Evolutionary conservation across 495 filamentous ascomycete genomes (phyloP), one percentile per base, ranked within the genome.

Genomic region (Aspergillus olivimuriae): DNA sequence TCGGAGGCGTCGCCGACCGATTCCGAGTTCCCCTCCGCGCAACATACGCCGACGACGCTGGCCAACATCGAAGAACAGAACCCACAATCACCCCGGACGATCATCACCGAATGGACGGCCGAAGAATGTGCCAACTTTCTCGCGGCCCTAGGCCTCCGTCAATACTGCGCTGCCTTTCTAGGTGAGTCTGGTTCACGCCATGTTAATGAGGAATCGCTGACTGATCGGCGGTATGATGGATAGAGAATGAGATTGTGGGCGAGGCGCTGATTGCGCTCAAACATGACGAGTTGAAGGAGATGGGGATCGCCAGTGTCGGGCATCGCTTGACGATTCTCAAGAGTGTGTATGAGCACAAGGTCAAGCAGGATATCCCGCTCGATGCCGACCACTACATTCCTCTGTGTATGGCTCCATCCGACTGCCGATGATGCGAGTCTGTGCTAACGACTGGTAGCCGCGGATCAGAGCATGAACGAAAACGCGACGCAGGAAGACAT

Each of bases 241-340:
- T 55, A 95, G 92, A 95, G 50, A 94, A 98, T 56, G 88, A 85
- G 42, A 90, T 98, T 55, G 83, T 90, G 31, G 92, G 92, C 37
- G 89, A 96, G 59, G 91, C 87, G 32, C 71, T 98, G 39, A 76
- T 97, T 48, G 87, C 86, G 23, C 68, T 98, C 41, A 82, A 84
- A 48, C 92, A 97, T 62, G 87, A 92, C 34, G 91, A 96, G 55
- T 68, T 98, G 58, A 94, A 89, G 63, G 84, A 94, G 57, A 91
- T 98, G 81, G 89, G 88, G 30, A 83, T 98, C 51, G 70, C 73
- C 40, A 95, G 91, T 61, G 86, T 95, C 28, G 92, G 92, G 3
- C 92, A 98, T 65, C 83, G 92, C 20, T 73, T 98, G 46, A 95
- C 90, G 2, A 92, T 98, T 32, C 73, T 98, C 37, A 96, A 95